phyloP scores from a whole-genome alignment of 176 grass and related monocot species.

The Musa troglodytarum region DNA sequence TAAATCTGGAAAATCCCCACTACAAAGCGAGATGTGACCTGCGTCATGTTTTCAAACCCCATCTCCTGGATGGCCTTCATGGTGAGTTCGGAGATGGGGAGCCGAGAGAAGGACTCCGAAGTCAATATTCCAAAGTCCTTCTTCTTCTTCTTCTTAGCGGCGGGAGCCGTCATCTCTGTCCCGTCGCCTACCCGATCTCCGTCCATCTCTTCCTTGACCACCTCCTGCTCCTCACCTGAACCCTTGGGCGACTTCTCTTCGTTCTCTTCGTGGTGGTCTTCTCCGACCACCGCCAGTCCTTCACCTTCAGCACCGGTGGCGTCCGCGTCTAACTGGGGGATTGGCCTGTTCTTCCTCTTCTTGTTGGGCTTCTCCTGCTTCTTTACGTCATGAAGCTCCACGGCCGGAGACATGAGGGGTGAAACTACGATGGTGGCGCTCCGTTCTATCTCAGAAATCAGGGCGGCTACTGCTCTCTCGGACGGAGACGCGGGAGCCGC shows the following conservation, averaged over 20 bases:
- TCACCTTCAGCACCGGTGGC: not conserved
- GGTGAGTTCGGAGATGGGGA: conserved; percentile 54
- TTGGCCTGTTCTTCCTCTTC: conserved; percentile 25
- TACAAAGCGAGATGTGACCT: conserved; percentile 24
- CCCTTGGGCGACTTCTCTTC: not conserved
- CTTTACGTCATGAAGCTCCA: not conserved
- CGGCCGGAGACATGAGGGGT: not conserved
- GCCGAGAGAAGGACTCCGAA: conserved; percentile 48
- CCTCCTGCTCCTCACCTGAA: not conserved
- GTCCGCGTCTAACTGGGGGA: not conserved
- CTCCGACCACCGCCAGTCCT: not conserved
- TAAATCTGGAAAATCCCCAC: too few species aligned
- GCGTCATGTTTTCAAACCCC: conserved; percentile 60
- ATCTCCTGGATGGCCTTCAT: conserved; percentile 58
- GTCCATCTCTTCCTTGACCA: not conserved
- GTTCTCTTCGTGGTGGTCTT: too few species aligned
- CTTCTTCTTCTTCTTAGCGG: not conserved
- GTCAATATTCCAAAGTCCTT: conserved; percentile 31
- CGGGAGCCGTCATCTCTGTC: not conserved
- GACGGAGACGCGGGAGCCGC: too few species aligned
- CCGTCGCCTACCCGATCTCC: conserved; percentile 12
- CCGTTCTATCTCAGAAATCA: too few species aligned
- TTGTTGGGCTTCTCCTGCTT: conserved; percentile 20
- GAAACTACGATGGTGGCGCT: too few species aligned
- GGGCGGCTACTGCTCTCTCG: too few species aligned